Conservation (phyloP, 495 filamentous ascomycete genomes). For the Penicillium cosmopolitanum region DNA sequence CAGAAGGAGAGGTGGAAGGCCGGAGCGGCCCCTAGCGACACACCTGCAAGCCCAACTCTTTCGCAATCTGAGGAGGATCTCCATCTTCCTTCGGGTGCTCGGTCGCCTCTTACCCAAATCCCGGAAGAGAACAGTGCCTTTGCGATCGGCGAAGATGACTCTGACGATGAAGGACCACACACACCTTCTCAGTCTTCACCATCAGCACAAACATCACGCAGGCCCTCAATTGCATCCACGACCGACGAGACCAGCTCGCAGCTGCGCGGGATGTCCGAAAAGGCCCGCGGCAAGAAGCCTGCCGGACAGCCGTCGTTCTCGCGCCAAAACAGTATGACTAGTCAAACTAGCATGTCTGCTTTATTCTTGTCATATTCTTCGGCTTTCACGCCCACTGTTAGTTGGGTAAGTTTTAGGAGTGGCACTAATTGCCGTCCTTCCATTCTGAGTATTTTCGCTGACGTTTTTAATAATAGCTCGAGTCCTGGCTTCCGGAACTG, state of each 20-base stretch:
- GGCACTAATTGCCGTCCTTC: not conserved
- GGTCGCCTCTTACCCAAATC: slow-evolving; percentile 71
- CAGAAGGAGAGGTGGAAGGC: slow-evolving; percentile 77
- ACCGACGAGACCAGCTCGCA: slow-evolving; percentile 82
- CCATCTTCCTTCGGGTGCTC: slow-evolving; percentile 64
- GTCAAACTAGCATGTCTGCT: slow-evolving; percentile 68
- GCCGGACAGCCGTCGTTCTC: slow-evolving; percentile 82
- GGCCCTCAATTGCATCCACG: slow-evolving; percentile 71
- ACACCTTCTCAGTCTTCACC: slow-evolving; percentile 75
- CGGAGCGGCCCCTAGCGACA: slow-evolving; percentile 38
- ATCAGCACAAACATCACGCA: slow-evolving; percentile 69
- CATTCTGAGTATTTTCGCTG: too few species aligned
- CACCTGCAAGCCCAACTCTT: slow-evolving; percentile 37
- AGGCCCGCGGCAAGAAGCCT: slow-evolving; percentile 96
- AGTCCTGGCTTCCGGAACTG: slow-evolving; percentile 89
- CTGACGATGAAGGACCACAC: slow-evolving; percentile 64
- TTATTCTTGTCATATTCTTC: slow-evolving; percentile 53
- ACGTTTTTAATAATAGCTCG: slow-evolving; percentile 62
- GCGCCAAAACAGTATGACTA: slow-evolving; percentile 88
- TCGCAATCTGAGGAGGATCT: slow-evolving; percentile 72
- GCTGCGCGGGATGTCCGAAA: slow-evolving; percentile 96
- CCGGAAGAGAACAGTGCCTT: slow-evolving; percentile 81
- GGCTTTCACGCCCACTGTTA: slow-evolving; percentile 75
- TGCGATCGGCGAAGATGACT: slow-evolving; percentile 88
- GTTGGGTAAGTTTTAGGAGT: slow-evolving; percentile 60